Base-by-base conservation (phyloP, 202 grass and related monocot species). In the Schoenoplectus tabernaemontani region DNA sequence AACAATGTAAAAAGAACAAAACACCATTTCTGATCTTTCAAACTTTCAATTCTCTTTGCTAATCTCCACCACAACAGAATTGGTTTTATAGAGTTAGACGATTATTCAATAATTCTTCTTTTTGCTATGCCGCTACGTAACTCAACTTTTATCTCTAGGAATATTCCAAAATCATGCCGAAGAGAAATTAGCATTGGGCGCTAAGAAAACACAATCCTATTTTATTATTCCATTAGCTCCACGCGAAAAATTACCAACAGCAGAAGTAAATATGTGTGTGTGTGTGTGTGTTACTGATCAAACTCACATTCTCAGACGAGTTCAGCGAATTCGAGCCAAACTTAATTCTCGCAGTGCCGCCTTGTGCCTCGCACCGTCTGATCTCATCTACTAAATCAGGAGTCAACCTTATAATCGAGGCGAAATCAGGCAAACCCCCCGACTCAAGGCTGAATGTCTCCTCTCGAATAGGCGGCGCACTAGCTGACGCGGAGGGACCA, bases 321-420 rank as follows among this genome's bases (percentile, higher is more conserved):
- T 91, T 95, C 57, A 61, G 56, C 78, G 86, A 73, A 57, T 89
- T 89, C 57, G 88, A 75, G 80, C 90, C 90, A 77, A 96, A 99
- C 88, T 91, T 99, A 83, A 99, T 99, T 64, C 88, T 86, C 10
- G 92, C 96, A 22, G 74, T 83, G 34, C 85, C 82, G 12, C 96
- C 96, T 63, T 87, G 85, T n/a, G 89, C 88, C 92, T 99, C 96
- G 44, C 84, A 82, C 54, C 90, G 92, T 54, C 86, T 91, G 87
- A 99, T 99, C 90, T 99, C 96, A 81, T 99, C 96, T 32, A 96
- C 78, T 57, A 99, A 87, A 90, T 96, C 92, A n/a, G 92, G 96
- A 59, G 87, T 89, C 7, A 99, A 85, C 81, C 82, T 63, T 76
- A 99, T 91, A 64, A 99, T 88, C 50, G 96, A 92, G 60, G 88